phyloP scores from a whole-genome alignment of 345 rosid genomes.

The Hibiscus mutabilis region DNA sequence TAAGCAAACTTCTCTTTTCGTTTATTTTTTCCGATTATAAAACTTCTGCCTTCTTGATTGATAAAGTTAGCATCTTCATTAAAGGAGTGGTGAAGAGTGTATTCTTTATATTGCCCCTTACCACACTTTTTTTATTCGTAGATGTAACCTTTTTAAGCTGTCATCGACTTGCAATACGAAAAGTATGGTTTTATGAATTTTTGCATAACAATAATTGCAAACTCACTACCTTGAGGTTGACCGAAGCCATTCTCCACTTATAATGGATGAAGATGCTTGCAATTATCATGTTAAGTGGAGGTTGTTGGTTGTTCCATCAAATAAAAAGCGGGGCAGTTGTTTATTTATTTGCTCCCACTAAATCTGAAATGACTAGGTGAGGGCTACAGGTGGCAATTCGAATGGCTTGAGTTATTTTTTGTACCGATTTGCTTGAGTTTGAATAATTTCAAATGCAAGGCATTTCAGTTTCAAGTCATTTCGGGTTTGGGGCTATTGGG shows the following conservation, averaged over 20 bases:
- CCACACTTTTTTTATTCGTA: neutral
- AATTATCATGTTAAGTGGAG: neutral
- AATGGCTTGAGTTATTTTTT: neutral
- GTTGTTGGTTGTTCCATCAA: neutral
- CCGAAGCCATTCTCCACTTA: neutral
- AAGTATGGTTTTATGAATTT: neutral
- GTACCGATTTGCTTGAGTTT: neutral
- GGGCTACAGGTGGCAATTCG: neutral
- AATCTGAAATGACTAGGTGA: neutral
- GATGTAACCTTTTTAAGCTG: neutral
- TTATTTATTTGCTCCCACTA: neutral
- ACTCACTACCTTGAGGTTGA: slow-evolving; percentile 1
- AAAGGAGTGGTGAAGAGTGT: neutral
- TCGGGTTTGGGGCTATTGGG: neutral
- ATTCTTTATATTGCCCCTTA: neutral
- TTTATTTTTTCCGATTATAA: neutral
- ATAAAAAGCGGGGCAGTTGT: neutral
- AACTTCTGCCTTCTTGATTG: neutral
- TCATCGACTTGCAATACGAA: neutral
- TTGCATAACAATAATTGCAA: neutral
- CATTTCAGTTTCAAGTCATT: too few species aligned
- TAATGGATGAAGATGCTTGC: neutral
- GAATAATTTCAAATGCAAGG: neutral
- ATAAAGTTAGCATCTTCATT: neutral
- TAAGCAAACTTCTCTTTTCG: neutral